phyloP scores from a whole-genome alignment of 306 rosid genomes.

The Ziziphus jujuba region DNA sequence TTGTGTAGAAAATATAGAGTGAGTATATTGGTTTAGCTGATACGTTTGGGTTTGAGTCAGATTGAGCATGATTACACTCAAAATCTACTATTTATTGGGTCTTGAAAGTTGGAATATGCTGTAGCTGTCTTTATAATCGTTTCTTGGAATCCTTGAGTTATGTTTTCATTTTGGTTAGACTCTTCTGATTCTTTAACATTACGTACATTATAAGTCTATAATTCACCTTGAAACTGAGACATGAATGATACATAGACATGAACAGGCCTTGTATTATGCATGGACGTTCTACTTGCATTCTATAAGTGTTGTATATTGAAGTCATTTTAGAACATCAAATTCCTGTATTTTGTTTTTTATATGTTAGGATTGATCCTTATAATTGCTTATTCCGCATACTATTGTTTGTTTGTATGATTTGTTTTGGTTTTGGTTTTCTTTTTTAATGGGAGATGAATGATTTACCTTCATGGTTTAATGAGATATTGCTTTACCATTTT shows the following conservation, averaged over 20 bases:
- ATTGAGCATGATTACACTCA: not conserved
- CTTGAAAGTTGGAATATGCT: conserved; percentile 1
- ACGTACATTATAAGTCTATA: no score
- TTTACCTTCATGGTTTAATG: conserved; percentile 2
- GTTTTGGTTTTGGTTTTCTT: not conserved
- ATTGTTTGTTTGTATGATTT: not conserved
- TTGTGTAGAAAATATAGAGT: not conserved
- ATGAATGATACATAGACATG: no score
- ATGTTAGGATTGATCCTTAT: no score
- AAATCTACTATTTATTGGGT: conserved; percentile 4
- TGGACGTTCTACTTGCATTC: no score
- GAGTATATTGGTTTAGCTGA: conserved; percentile 25
- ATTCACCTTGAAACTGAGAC: no score
- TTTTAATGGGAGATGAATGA: not conserved
- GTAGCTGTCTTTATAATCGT: not conserved
- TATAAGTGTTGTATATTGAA: no score
- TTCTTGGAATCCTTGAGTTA: no score
- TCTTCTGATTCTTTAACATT: no score
- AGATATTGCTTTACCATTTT: conserved; percentile 16
- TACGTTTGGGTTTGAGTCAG: not conserved
- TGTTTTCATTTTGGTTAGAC: no score
- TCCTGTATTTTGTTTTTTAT: not conserved
- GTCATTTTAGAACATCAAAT: no score
- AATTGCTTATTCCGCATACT: not conserved
- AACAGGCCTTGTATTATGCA: no score